Percentiles rank a stretch among this genome's conserved stretches.
These are phyloP conservation scores for Quercus gilva DNA, from an alignment of 306 rosid genomes.

Conservation along the genomic window DNA sequence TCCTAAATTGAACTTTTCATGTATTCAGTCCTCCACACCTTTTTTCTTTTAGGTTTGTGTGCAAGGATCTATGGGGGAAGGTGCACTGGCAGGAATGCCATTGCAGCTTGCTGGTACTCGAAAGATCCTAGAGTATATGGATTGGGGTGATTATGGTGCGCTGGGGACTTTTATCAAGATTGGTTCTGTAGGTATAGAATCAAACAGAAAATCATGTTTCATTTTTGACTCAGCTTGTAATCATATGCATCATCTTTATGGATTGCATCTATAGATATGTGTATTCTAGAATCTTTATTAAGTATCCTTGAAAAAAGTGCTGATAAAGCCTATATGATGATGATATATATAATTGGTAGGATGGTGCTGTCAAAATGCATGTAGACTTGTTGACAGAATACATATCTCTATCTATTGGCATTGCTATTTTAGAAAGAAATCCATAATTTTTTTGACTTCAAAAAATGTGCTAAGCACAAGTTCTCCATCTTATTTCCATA, in stretches of 20 bases:
- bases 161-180: conserved; percentile 79
- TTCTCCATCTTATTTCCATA: neutral
- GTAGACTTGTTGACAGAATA: neutral
- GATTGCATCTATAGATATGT: conserved; percentile 13
- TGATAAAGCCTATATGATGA: neutral
- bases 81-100: conserved; percentile 97
- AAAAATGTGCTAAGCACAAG: neutral
- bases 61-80: conserved; percentile 99
- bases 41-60: conserved; percentile 74
- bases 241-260: conserved; percentile 7
- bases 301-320: neutral
- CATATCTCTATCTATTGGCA: conserved; percentile 10
- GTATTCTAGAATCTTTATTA: conserved; percentile 11
- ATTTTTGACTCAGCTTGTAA: conserved; percentile 1
- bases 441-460: neutral
- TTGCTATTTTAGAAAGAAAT: neutral
- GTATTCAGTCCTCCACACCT: conserved; percentile 17
- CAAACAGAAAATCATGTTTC: conserved; percentile 6
- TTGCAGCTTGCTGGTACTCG: conserved; percentile 94
- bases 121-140: conserved; percentile 89
- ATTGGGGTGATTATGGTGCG: conserved; percentile 97
- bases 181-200: conserved; percentile 78
- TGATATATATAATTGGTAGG: neutral
- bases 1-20: neutral
- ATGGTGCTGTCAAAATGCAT: neutral